phyloP scores from a whole-genome alignment of 2,329 filamentous ascomycete genomes.

The Pseudocercospora macadamiae region DNA sequence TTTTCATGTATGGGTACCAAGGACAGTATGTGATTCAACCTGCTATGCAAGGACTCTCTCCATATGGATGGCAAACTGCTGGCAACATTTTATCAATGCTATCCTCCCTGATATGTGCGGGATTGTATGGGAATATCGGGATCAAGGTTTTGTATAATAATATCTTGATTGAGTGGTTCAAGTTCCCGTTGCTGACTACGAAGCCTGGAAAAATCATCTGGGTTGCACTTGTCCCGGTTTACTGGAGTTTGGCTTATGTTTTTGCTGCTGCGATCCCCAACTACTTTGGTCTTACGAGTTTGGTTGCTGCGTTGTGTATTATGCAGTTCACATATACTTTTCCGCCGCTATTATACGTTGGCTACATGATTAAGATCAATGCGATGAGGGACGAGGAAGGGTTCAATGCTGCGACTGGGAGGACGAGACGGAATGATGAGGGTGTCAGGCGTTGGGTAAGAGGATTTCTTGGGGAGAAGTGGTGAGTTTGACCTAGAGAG shows the following conservation, averaged over 20 bases:
- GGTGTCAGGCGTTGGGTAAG: conserved; percentile 46
- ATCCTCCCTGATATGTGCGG: conserved; percentile 44
- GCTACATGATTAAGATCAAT: conserved; percentile 42
- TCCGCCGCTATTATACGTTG: conserved; percentile 55
- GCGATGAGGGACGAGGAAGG: conserved; percentile 44
- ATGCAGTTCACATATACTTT: conserved; percentile 64
- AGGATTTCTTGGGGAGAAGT: conserved; percentile 39
- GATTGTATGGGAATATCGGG: conserved; percentile 49
- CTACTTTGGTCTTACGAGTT: conserved; percentile 38
- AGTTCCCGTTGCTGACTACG: conserved; percentile 53
- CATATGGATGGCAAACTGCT: conserved; percentile 44
- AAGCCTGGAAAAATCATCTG: conserved; percentile 56
- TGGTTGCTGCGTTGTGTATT: conserved; percentile 59
- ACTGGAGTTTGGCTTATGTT: conserved; percentile 61
- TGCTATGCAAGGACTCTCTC: conserved; percentile 45
- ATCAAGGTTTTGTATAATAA: conserved; percentile 58
- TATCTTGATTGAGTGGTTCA: conserved; percentile 56
- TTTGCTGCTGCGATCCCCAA: conserved; percentile 59
- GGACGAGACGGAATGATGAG: conserved; percentile 37
- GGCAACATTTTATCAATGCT: conserved; percentile 46
- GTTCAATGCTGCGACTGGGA: conserved; percentile 48
- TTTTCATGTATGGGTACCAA: conserved; percentile 53
- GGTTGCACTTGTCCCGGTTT: conserved; percentile 56
- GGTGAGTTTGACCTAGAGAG: neutral
- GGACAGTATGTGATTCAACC: conserved; percentile 51